A percentile compares a stretch with the other conserved stretches of the same genome.
phyloP scores from a whole-genome alignment of 305 asterid genomes.

The Andrographis paniculata region DNA sequence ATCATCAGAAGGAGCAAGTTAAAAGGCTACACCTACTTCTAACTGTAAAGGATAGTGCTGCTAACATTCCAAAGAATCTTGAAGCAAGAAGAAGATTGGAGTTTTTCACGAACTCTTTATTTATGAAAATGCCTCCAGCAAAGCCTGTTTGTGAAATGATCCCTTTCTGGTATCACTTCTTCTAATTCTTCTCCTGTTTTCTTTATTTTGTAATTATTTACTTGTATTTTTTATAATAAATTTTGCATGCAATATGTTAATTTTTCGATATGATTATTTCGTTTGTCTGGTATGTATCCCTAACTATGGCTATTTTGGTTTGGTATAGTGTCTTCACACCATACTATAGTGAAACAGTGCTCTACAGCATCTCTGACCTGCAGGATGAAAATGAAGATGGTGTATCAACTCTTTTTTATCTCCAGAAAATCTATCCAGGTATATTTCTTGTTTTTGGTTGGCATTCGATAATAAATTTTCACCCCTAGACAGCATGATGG shows the following conservation, averaged over 20 bases:
- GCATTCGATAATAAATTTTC: no score
- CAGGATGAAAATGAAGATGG: constrained; percentile 98
- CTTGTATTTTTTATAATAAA: neutral
- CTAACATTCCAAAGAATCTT: constrained; percentile 94
- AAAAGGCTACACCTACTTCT: constrained; percentile 94
- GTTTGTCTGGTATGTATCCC: constrained; percentile 13
- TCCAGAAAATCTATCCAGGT: constrained; percentile 99
- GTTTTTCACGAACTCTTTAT: constrained; percentile 84
- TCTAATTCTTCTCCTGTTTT: no score
- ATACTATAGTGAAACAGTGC: constrained; percentile 97
- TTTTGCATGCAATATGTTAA: constrained; percentile 1
- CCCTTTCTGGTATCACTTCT: constrained; percentile 77
- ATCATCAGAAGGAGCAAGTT: constrained; percentile 93
- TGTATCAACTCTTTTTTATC: constrained; percentile 87
- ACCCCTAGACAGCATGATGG: no score
- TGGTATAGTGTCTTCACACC: constrained; percentile 93
- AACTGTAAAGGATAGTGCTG: constrained; percentile 91
- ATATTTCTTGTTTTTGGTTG: constrained; percentile 1
- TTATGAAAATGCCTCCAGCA: constrained; percentile 94
- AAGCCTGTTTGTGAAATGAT: constrained; percentile 90
- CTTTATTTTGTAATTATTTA: neutral
- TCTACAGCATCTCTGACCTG: constrained; percentile 86
- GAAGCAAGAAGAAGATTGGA: constrained; percentile 95
- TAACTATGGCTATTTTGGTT: constrained; percentile 25
- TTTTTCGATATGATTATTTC: constrained; percentile 7